Evolutionary conservation across 208 protist genomes (phyloP), one percentile per base, ranked within the genome.

Genomic region (Borovskyia barvae): DNA sequence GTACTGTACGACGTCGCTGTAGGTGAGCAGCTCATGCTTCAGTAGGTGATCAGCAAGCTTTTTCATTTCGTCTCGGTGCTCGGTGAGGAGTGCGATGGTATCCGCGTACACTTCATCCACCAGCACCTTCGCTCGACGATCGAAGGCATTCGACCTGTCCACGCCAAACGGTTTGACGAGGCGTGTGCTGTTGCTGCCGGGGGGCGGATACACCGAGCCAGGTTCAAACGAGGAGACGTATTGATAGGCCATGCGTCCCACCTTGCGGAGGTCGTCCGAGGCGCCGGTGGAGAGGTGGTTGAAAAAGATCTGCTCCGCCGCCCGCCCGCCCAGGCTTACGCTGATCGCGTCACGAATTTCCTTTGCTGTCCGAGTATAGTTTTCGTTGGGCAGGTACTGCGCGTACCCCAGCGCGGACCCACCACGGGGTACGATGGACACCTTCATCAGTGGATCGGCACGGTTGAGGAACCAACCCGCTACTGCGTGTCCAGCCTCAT

Each of bases 401-500:
- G 98, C 97, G 71, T 98, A 99, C 33, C 98, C 98, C 2, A 99
- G 82, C 15, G 97, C 97, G 14, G 80, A 95, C 25, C 75, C 66
- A 5, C 97, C 97, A 39, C 97, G 79, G 15, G 98, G 98, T 32
- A 99, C 90, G 42, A 99, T 99, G 6, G 96, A 98, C 22, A 98
- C 95, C 66, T 99, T 99, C 54, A 99, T 90, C 22, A 99, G 77
- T 35, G 97, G 98, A 48, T 98, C 87, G 0, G 97, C 87, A 54
- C 98, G 83, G 69, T 98, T 84, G 3, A 99, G 85, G 78, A 98
- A 99, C 97, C 98, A 99, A 17, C 95, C 94, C 22, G 73, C 87
- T 8, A 99, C 84, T 24, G 97, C 98, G 70, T 99, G 98, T 3
- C 98, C 98, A 6, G 98, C 97, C 82, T 99, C 98, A 80, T 99